These are phyloP conservation scores for Cordyceps fumosorosea DNA, from an alignment of 2,329 filamentous ascomycete species.

Conservation along the genomic window DNA sequence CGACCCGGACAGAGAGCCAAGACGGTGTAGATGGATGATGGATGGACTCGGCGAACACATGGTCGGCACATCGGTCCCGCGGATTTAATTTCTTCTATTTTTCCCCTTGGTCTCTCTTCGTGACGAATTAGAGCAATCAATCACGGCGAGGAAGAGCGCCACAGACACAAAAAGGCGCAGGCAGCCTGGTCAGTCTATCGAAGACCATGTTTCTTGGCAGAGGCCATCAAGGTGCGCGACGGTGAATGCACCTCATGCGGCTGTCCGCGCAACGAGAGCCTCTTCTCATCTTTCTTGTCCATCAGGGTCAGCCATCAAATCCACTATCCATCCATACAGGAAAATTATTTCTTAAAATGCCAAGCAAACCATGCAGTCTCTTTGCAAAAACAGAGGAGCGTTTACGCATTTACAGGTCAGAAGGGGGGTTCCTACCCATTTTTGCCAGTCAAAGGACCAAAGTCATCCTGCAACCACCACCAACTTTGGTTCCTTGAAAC, in stretches of 20 bases:
- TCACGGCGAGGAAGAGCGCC: neutral
- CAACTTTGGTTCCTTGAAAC: neutral
- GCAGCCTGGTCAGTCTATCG: neutral
- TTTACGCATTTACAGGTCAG: neutral
- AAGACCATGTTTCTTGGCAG: neutral
- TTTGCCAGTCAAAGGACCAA: neutral
- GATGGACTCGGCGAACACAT: neutral
- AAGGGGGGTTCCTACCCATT: neutral
- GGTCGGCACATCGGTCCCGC: neutral
- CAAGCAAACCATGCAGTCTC: neutral
- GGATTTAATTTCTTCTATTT: no score
- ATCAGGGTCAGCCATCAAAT: constrained; percentile 2
- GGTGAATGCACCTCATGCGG: neutral
- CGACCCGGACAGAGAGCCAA: neutral
- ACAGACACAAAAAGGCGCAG: neutral
- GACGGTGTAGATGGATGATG: neutral
- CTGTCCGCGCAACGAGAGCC: neutral
- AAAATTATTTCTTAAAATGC: neutral
- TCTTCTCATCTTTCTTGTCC: neutral
- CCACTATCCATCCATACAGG: neutral
- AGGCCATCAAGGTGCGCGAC: constrained; percentile 3
- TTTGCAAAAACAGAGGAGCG: neutral
- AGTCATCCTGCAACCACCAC: neutral
- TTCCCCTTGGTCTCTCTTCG: no score
- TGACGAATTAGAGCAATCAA: neutral